Evolutionary conservation across 1,139 yeast genomes (phyloP), one percentile per base, ranked within the genome.

Genomic region (Saccharomyces hybrid): DNA sequence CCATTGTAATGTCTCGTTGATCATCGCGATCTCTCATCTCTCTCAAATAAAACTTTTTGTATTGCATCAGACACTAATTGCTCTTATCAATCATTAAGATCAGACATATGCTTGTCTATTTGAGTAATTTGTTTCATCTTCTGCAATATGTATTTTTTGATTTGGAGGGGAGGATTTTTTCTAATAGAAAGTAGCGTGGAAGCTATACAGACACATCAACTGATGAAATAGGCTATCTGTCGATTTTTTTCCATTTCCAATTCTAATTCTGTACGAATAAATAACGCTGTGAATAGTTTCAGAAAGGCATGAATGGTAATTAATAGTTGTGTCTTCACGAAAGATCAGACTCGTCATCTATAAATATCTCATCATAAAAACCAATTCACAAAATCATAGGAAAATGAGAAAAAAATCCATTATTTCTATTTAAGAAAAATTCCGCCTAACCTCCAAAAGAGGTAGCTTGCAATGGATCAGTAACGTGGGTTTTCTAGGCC

Each of bases 321-420:
- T 72, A 83, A 78, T 76, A 74, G 70, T 74, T 73, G 79, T 88
- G 82, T 89, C 97, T 85, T 88, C 97, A 89, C 81, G 86, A 83
- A 85, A 78, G 78, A 77, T 90, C 95, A 84, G 98, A 90, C 98
- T 90, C 98, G 98, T 90, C 98, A 90, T 90, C 97, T 88, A 84
- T 75, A 75, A 38, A 70, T 66, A 68, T 71, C 75, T 89, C 97
- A 89, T 87, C 91, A 78, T 56, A 55, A 54, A 51, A 54, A 52
- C 50, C 28, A 31, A 20, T 38, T 38, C 42, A 38, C 42, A 38
- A 20, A 20, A 20, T 20, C 23, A 20, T 34, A 38, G 48, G 30
- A n/a, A 31, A 20, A 20, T 20, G 41, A 25, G 44, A 42, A 27
- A 32, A 50, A 50, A 52, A 16, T 41, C 42, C 42, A 38, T 8